Evolutionary conservation across 1,139 yeast genomes (phyloP), one percentile per base, ranked within the genome.

Genomic region (Magnusiomyces paraingens): DNA sequence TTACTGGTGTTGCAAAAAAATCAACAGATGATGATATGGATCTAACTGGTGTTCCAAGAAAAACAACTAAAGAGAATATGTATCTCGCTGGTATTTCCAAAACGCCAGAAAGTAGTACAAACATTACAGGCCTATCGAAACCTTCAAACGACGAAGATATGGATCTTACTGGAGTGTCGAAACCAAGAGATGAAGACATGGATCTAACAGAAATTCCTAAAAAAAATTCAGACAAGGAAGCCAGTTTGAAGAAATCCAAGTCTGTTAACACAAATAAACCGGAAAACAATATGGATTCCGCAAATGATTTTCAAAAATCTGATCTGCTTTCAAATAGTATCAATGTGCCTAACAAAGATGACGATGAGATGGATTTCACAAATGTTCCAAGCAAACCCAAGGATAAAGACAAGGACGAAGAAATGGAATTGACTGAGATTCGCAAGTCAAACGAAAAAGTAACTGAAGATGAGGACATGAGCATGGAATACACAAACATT

Each of bases 321-420:
- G 18, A 15, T n/a, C 20, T 15, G 20, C 15, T 6, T 12, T 11
- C 11, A 11, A 40, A 18, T n/a, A 5, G 22, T 4, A n/a, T 10
- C 41, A 38, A 40, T 15, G 44, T 15, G 44, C 6, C 21, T 40
- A 11, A 15, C 21, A 56, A 52, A 10, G 57, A 48, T 43, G 61
- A 53, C 14, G 55, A 55, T 22, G 59, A 58, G n/a, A 57, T 55
- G 58, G 59, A 59, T 35, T 40, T 57, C 18, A 57, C 59, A 4
- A 53, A 43, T 22, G 55, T 52, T 20, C 48, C 54, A 15, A 46
- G 44, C 52, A 20, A 47, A n/a, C 5, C 29, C 29, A 12, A 10
- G 6, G 29, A 47, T n/a, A 39, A 15, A 36, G 41, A 41, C 14
- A 49, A 20, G 38, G 35, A 42, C 14, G 45, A 53, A 15, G 46